Conservation (phyloP, 352 stramenopile species). For the Phytopythium sindhum region DNA sequence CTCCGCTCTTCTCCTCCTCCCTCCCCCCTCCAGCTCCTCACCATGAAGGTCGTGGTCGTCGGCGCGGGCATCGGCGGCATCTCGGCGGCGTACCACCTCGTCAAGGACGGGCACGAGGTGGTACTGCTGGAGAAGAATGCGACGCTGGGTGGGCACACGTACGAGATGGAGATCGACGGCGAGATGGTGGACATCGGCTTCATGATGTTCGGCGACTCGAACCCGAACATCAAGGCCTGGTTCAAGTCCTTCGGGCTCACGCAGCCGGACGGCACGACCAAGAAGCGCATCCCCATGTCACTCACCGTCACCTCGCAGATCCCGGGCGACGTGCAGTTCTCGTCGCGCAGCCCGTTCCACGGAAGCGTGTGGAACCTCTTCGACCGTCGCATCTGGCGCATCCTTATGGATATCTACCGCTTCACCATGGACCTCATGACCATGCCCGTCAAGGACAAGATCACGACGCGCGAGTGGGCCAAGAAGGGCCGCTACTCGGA, state of each 20-base stretch:
- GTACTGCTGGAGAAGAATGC: conserved; percentile 80
- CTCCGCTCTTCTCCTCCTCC: neutral
- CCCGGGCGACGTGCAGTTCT: conserved; percentile 81
- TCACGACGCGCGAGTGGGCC: conserved; percentile 79
- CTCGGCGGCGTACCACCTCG: conserved; percentile 80
- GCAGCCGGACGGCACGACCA: conserved; percentile 79
- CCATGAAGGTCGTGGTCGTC: conserved; percentile 85
- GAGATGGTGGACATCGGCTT: conserved; percentile 86
- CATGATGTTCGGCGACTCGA: conserved; percentile 90
- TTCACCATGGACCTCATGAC: conserved; percentile 87
- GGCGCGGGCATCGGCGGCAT: conserved; percentile 80
- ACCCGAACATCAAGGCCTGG: conserved; percentile 90
- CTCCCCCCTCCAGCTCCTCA: neutral
- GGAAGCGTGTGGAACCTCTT: conserved; percentile 63
- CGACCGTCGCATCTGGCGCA: conserved; percentile 74
- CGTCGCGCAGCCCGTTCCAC: conserved; percentile 73
- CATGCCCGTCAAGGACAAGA: conserved; percentile 71
- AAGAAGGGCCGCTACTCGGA: conserved; percentile 65
- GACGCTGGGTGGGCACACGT: conserved; percentile 77
- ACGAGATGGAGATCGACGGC: conserved; percentile 85
- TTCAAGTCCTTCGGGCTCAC: conserved; percentile 86
- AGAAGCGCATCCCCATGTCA: conserved; percentile 86
- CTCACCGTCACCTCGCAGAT: conserved; percentile 84
- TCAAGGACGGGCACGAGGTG: conserved; percentile 82
- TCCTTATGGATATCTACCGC: conserved; percentile 84